These are phyloP conservation scores for Kodamaea sagamina DNA, from an alignment of 805 yeast species.

Conservation along the genomic window DNA sequence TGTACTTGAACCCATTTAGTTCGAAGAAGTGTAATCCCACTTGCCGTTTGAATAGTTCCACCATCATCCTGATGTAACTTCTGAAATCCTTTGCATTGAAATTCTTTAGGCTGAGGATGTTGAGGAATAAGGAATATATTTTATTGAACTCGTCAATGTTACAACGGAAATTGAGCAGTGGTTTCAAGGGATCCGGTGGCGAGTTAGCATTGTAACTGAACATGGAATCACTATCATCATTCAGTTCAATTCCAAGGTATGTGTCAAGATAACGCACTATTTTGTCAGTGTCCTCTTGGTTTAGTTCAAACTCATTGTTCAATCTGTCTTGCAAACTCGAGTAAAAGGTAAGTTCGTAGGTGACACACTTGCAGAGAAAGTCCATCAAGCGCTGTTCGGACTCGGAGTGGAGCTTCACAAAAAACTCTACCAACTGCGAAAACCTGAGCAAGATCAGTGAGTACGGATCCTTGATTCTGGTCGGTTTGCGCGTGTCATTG, in stretches of 20 bases:
- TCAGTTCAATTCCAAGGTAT: slow-evolving; percentile 15
- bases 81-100: slow-evolving; percentile 14
- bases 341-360: slow-evolving; percentile 20
- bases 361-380: slow-evolving; percentile 23
- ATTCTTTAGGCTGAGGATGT: slow-evolving; percentile 22
- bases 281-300: slow-evolving; percentile 24
- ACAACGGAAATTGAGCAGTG: slow-evolving; percentile 19
- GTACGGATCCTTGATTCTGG: slow-evolving; percentile 21
- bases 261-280: slow-evolving; percentile 24
- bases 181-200: neutral
- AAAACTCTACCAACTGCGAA: slow-evolving; percentile 20
- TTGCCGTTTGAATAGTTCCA: slow-evolving; percentile 24
- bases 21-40: slow-evolving; percentile 21
- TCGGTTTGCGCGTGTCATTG: slow-evolving; percentile 14
- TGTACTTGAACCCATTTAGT: slow-evolving; percentile 18
- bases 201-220: slow-evolving; percentile 21
- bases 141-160: slow-evolving; percentile 22
- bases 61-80: slow-evolving; percentile 24
- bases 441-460: slow-evolving; percentile 18
- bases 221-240: slow-evolving; percentile 19
- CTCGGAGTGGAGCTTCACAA: slow-evolving; percentile 18
- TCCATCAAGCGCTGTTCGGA: slow-evolving; percentile 21
- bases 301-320: slow-evolving; percentile 17
- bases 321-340: slow-evolving; percentile 19
- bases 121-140: slow-evolving; percentile 26